A percentile compares a stretch with the other conserved stretches of the same genome.
phyloP scores from a whole-genome alignment of 2,329 filamentous ascomycete species.

The Claviceps pazoutovae region DNA sequence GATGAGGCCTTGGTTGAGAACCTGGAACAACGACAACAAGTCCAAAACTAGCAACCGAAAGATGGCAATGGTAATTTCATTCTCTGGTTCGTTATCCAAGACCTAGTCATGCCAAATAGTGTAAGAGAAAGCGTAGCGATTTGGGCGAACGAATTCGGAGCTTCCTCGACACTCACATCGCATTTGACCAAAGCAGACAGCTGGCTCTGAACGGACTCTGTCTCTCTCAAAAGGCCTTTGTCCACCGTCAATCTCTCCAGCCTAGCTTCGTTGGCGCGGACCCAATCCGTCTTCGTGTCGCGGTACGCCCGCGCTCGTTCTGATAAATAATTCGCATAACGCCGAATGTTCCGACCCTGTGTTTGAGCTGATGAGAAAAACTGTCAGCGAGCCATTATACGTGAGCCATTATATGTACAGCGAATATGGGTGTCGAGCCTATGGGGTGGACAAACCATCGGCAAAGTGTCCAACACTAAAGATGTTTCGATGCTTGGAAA shows the following conservation, averaged over 20 bases:
- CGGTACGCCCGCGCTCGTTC: constrained; percentile 71
- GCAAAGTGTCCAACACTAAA: constrained; percentile 84
- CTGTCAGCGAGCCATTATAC: background rate
- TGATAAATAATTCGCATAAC: constrained; percentile 77
- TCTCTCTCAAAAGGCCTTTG: constrained; percentile 84
- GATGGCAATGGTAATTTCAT: constrained; percentile 90
- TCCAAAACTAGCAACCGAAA: constrained; percentile 87
- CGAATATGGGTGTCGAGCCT: background rate
- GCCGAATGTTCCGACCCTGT: constrained; percentile 85
- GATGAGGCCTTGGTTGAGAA: constrained; percentile 93
- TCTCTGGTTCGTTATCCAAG: constrained; percentile 76
- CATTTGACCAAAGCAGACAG: constrained; percentile 77
- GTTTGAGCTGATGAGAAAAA: constrained; percentile 54
- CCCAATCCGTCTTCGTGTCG: constrained; percentile 80
- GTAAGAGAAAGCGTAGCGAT: background rate
- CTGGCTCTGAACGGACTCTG: constrained; percentile 79
- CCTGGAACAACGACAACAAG: constrained; percentile 77
- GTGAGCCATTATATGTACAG: no score
- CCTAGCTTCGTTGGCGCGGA: constrained; percentile 65
- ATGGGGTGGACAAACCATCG: constrained; percentile 51
- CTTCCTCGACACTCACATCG: constrained; percentile 46
- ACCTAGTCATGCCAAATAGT: constrained; percentile 37
- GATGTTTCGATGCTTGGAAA: constrained; percentile 69
- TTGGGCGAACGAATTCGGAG: no score
- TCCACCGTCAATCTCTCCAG: constrained; percentile 79